phyloP scores from a whole-genome alignment of 352 stramenopile species.

The Phytophthora cryptogea region DNA sequence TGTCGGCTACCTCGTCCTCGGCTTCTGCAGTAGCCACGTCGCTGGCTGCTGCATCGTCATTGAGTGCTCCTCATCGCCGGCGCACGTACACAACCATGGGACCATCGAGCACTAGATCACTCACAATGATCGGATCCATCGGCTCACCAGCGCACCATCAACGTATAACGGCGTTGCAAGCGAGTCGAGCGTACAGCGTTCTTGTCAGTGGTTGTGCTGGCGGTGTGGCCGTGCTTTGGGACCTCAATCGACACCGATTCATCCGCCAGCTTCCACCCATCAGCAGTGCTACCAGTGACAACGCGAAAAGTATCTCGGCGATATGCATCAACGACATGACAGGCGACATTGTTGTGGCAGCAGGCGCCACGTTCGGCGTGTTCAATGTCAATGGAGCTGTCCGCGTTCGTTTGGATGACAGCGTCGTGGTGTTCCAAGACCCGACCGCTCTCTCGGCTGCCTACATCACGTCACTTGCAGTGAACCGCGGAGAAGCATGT shows the following conservation, averaged over 20 bases:
- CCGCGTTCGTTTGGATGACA: constrained; percentile 52
- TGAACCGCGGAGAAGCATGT: constrained; percentile 54
- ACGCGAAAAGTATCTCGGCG: constrained; percentile 29
- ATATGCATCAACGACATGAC: constrained; percentile 72
- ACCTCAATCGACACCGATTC: constrained; percentile 67
- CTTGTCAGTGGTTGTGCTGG: constrained; percentile 64
- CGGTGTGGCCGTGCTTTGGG: constrained; percentile 67
- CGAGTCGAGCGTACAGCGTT: constrained; percentile 66
- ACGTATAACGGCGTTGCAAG: constrained; percentile 53
- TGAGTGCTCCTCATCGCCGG: constrained; percentile 32
- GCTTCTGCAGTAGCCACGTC: constrained; percentile 35
- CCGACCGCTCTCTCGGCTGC: constrained; percentile 35
- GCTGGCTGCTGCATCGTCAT: constrained; percentile 29
- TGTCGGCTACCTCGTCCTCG: constrained; percentile 27
- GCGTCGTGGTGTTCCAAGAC: constrained; percentile 53
- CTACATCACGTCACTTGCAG: constrained; percentile 46
- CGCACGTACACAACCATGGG: constrained; percentile 28
- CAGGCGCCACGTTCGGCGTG: constrained; percentile 55
- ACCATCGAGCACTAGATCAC: constrained; percentile 39
- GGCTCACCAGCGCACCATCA: constrained; percentile 42
- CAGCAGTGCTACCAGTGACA: neutral
- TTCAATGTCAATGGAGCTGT: constrained; percentile 72
- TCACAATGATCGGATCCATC: constrained; percentile 51
- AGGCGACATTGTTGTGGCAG: constrained; percentile 62
- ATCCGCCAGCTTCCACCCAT: constrained; percentile 51